Evolutionary conservation across 257 asterid species (phyloP).

Genomic region (Salvia hispanica): DNA sequence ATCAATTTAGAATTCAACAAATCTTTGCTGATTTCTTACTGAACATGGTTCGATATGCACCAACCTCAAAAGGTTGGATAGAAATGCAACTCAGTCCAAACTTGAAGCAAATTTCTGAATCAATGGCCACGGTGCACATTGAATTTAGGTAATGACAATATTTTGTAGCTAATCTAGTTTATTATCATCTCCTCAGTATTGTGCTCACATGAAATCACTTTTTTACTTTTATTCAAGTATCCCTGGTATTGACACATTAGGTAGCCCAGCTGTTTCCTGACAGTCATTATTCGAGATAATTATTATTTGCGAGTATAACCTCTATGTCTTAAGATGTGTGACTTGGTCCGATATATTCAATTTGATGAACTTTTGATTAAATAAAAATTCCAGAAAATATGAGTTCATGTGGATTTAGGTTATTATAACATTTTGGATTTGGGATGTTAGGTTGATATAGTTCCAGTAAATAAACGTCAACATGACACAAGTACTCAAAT

Average conservation of each 20-base stretch:
- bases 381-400: background rate
- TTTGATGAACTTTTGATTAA: background rate
- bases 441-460: background rate
- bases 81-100: constrained; percentile 77
- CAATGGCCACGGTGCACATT: constrained; percentile 49
- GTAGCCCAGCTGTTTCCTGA: background rate
- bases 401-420: background rate
- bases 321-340: background rate
- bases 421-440: constrained; percentile 2
- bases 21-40: constrained; percentile 40
- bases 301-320: background rate
- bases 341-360: background rate
- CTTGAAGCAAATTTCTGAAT: constrained; percentile 58
- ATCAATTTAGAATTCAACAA: constrained; percentile 43
- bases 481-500: background rate
- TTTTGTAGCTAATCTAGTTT: background rate
- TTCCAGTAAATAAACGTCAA: too few species aligned
- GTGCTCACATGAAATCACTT: background rate
- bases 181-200: background rate
- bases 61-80: constrained; percentile 83
- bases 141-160: constrained; percentile 61
- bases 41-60: constrained; percentile 35
- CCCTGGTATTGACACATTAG: background rate
- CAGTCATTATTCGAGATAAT: background rate
- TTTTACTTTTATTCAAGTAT: background rate